Base-by-base conservation (phyloP, 2,329 filamentous ascomycete genomes). In the Xylariaceae sp. region DNA sequence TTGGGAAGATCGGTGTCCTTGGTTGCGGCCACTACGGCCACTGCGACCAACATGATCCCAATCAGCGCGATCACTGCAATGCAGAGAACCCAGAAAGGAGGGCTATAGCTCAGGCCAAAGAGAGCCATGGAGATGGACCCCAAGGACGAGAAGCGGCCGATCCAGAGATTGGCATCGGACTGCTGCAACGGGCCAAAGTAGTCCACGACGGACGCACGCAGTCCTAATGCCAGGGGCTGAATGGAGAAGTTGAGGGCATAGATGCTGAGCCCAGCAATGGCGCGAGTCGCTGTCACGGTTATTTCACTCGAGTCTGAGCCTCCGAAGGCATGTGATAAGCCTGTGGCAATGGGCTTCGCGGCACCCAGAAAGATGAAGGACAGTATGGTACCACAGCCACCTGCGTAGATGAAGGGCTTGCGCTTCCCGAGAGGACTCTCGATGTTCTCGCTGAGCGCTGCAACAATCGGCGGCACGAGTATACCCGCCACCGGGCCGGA, bases 231-330 rank as follows among this genome's bases (percentile, higher is more conserved):
- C 35, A 50, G 4, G 11, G 47, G 47, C 39, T 50, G 47, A 19
- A 50, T 50, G 27, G 37, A 50, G 29, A 50, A 50, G 26, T 50
- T 50, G 27, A 50, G 47, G 12, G 47, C 37, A 26, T 50, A 50
- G 12, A 50, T 42, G 34, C 37, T 50, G 29, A 50, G n/a, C 26
- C 47, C 47, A 26, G 47, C 35, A 31, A 50, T 42, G 39, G 19
- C 5, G 26, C 43, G 47, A 40, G 47, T 43, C 11, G 30, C 39
- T 7, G 47, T 34, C 34, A 29, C 34, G n/a, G 35, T 11, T 26
- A 4, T 39, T 3, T 39, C 11, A 6, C 19, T 50, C n/a, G 34
- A 50, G 34, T 30, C 37, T 30, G 35, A 40, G 31, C 35, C 47
- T 19, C 32, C 6, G 8, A 50, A 26, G 27, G 11, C 5, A 43